Percentiles rank a stretch among this genome's conserved stretches.
phyloP scores from a whole-genome alignment of 2,329 filamentous ascomycete species.

The Neonectria sp. region DNA sequence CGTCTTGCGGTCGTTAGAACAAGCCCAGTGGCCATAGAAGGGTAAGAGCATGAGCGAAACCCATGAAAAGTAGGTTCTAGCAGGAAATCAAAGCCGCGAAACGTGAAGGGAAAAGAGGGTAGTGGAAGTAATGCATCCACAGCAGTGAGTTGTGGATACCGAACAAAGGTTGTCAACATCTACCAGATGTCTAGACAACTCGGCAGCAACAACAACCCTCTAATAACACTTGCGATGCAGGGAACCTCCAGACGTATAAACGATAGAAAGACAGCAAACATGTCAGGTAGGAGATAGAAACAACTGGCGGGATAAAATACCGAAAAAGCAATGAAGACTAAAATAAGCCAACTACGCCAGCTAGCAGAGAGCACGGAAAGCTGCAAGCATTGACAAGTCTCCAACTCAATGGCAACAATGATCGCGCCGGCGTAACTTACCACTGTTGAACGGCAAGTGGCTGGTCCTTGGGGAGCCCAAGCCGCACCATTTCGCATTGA shows the following conservation, averaged over 20 bases:
- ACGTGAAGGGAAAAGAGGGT: background rate
- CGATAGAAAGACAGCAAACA: background rate
- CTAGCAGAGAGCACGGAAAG: background rate
- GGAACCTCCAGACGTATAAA: background rate
- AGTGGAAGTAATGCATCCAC: background rate
- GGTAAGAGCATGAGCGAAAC: no score
- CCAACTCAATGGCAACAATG: background rate
- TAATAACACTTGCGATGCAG: background rate
- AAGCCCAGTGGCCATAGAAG: background rate
- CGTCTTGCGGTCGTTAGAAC: background rate
- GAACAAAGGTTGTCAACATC: background rate
- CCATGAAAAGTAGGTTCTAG: no score
- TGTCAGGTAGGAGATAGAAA: no score
- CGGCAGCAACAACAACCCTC: background rate
- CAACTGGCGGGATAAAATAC: background rate
- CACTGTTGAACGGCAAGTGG: conserved; percentile 96
- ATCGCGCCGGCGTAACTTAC: conserved; percentile 58
- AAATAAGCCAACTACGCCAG: background rate
- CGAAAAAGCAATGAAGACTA: background rate
- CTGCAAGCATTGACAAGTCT: conserved; percentile 3
- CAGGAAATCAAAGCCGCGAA: background rate
- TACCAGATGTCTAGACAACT: background rate
- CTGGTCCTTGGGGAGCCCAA: conserved; percentile 80
- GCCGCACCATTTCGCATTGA: conserved; percentile 93
- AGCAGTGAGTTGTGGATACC: background rate